Base-by-base conservation (phyloP, 2,329 filamentous ascomycete species). In the Ascochyta koolunga region DNA sequence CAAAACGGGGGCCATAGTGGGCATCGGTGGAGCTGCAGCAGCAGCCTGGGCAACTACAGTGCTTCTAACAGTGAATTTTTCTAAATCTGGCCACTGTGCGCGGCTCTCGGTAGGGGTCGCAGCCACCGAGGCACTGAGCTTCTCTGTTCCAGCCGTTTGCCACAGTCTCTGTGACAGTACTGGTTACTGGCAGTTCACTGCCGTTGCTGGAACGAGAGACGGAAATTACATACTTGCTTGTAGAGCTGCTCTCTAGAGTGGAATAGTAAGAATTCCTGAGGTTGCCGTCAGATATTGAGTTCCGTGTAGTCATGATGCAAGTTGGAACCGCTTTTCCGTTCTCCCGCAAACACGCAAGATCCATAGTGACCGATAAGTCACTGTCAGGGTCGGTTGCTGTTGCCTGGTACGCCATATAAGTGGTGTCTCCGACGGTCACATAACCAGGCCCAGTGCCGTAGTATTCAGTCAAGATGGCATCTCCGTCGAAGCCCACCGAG, bases 81-180 rank as follows among this genome's bases (percentile, higher is more conserved):
- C 25, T 4, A 33, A 46, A 2, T 31, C 41, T 13, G 19, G 44
- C 6, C 50, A 37, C 10, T 48, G 40, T 21, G 62, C 60, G 39
- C 58, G 50, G 25, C 53, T 50, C 11, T 29, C 55, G 3, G 60
- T 61, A 18, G 59, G 52, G 8, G 65, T 62, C 5, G 60, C 61
- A 22, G 60, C 62, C 0, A 62, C 60, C 15, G 66, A 62, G 5
- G 66, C 65, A 16, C 54, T 53, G 6, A 72, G 56, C 42, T 66
- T 67, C 25, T 71, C 62, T 6, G 50, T 54, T 15, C 68, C 67
- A 10, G 67, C 67, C 1, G 15, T 15, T 16, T 6, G 37, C 5
- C 22, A 27, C 24, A 16, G 38, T 38, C 36, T 38, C 36, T 10
- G 36, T 24, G 21, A 24, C 13, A 24, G 36, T 16, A 8, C 36